phyloP scores from a whole-genome alignment of 805 yeast species.

The Yarrowia alimentaria region DNA sequence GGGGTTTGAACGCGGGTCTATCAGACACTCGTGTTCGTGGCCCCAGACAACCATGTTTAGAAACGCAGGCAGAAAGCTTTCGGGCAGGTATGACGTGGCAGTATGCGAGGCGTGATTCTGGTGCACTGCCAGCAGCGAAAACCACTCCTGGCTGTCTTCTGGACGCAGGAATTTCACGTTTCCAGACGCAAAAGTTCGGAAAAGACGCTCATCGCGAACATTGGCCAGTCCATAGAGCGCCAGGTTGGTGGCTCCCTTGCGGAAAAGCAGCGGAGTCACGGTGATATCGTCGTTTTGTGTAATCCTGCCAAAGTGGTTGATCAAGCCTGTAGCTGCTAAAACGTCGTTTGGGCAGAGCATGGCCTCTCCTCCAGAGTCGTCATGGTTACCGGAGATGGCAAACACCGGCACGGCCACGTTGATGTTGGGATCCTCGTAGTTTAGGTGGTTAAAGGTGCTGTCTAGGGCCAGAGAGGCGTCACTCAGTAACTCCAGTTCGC shows the following conservation, averaged over 20 bases:
- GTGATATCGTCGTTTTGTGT: slow-evolving; percentile 70
- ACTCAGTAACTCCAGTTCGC: slow-evolving; percentile 77
- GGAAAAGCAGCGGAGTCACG: slow-evolving; percentile 72
- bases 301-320: slow-evolving; percentile 88
- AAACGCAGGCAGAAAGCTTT: slow-evolving; percentile 74
- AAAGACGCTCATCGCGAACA: slow-evolving; percentile 84
- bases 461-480: slow-evolving; percentile 68
- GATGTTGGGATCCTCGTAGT: slow-evolving; percentile 86
- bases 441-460: slow-evolving; percentile 54
- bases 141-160: slow-evolving; percentile 59
- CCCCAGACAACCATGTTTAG: slow-evolving; percentile 92
- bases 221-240: slow-evolving; percentile 88
- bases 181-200: slow-evolving; percentile 76
- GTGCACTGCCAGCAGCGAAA: slow-evolving; percentile 80
- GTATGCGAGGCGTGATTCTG: slow-evolving; percentile 87
- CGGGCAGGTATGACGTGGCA: slow-evolving; percentile 80
- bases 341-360: slow-evolving; percentile 83
- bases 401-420: slow-evolving; percentile 88
- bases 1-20: slow-evolving; percentile 56
- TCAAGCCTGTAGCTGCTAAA: slow-evolving; percentile 71
- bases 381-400: slow-evolving; percentile 94
- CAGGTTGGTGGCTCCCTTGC: slow-evolving; percentile 76
- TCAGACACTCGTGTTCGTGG: slow-evolving; percentile 93
- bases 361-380: slow-evolving; percentile 84
- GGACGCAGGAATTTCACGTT: slow-evolving; percentile 79